A percentile compares a stretch with the other conserved stretches of the same genome.
Conservation (phyloP, 176 grass and related monocot genomes). For the Cenchrus fungigraminus region DNA sequence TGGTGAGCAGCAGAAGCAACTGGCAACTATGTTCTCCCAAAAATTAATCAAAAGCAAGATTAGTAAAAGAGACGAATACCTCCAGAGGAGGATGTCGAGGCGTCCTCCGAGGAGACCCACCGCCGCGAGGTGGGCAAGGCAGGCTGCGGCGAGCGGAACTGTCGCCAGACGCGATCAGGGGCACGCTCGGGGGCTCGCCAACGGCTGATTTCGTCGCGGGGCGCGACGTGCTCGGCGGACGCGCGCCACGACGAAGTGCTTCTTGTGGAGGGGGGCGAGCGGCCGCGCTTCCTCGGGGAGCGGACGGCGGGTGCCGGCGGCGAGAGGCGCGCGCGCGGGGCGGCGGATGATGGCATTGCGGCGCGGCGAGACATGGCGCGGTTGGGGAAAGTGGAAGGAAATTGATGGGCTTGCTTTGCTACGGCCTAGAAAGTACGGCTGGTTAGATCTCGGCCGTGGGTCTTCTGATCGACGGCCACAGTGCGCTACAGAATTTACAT, state of each 20-base stretch:
- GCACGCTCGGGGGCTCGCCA: constrained; percentile 40
- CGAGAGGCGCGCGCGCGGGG: constrained; percentile 34
- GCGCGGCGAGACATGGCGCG: constrained; percentile 12
- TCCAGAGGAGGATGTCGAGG: constrained; percentile 40
- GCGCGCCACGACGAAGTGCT: neutral
- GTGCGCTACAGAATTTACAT: neutral
- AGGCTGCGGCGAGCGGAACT: neutral
- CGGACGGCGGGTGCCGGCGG: constrained; percentile 25
- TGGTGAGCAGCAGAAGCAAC: constrained; percentile 14
- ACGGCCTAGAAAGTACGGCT: neutral
- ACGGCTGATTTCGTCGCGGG: constrained; percentile 24
- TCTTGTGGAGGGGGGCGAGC: constrained; percentile 13
- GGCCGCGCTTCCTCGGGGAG: constrained; percentile 42
- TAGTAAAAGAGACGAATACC: constrained; percentile 40
- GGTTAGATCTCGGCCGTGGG: neutral
- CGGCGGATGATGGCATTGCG: constrained; percentile 44
- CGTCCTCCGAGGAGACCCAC: constrained; percentile 56
- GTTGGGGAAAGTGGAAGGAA: neutral
- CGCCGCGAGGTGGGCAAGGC: constrained; percentile 24
- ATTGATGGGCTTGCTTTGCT: neutral
- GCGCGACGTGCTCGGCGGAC: neutral
- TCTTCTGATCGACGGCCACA: constrained; percentile 12
- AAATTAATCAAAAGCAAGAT: neutral
- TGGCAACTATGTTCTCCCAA: neutral
- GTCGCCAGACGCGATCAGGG: constrained; percentile 17